Evolutionary conservation across 192 early-diverging fungal species (phyloP), one percentile per base, ranked within the genome.

Genomic region (Dissophora ornata): DNA sequence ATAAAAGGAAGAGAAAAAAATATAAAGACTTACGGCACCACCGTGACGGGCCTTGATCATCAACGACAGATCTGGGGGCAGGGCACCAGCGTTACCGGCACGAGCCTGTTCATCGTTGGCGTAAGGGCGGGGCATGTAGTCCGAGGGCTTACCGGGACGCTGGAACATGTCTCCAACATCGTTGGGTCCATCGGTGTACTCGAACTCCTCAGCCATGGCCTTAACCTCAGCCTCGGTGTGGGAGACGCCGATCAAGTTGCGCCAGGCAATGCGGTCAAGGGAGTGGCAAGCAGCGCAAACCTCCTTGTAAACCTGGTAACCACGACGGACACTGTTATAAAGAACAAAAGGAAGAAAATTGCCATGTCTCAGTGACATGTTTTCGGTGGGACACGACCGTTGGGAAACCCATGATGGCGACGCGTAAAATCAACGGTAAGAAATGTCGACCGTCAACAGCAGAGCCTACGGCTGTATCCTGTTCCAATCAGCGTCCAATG

Each of bases 281-380:
- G 96, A 96, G 86, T 99, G 97, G 84, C 97, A 99, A 29, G 95
- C 92, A 42, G 96, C 87, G 80, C 97, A 99, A 62, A 99, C 93
- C 75, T 99, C 97, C 85, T 92, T 94, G 90, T 97, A 99, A 13
- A 99, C 97, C 81, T 96, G 96, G 88, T 95, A 99, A 66, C 97
- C 97, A 83, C 96, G 96, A 61, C 97, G 95, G 47, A 99, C 93
- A 75, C 96, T 95, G 81, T 53, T 38, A 16, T 45, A 16, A 45
- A 45, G 44, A 38, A 38, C n/a, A n/a, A n/a, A n/a, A n/a, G n/a
- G n/a, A n/a, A n/a, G n/a, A n/a, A n/a, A n/a, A n/a, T n/a, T n/a
- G n/a, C n/a, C n/a, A n/a, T n/a, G n/a, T n/a, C n/a, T n/a, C n/a
- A n/a, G n/a, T n/a, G n/a, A n/a, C n/a, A n/a, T n/a, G n/a, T n/a